Percentiles rank a stretch among this genome's conserved stretches.
Conservation (phyloP, 352 stramenopile genomes). For the Phytophthora boehmeriae region DNA sequence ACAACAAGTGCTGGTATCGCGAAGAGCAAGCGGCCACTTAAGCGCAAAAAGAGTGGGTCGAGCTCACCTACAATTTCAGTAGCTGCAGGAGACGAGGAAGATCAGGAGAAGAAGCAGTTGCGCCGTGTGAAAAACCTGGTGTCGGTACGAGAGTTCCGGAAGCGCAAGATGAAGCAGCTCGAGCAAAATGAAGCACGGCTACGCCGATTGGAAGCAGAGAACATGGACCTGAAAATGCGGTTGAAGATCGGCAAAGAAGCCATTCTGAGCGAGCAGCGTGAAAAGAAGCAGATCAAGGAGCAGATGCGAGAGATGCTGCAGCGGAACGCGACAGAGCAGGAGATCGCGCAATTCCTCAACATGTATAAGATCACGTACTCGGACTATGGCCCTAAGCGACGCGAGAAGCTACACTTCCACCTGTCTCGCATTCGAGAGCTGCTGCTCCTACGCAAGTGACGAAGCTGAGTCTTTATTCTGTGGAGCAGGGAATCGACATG, state of each 20-base stretch:
- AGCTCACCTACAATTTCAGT: conserved; percentile 8
- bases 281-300: conserved; percentile 83
- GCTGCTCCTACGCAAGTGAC: conserved; percentile 78
- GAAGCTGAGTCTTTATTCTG: conserved; percentile 78
- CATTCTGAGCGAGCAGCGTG: conserved; percentile 69
- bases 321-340: conserved; percentile 67
- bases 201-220: conserved; percentile 70
- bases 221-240: conserved; percentile 82
- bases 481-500: conserved; percentile 73
- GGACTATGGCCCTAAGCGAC: conserved; percentile 76
- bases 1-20: background rate
- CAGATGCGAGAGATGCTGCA: conserved; percentile 82
- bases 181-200: conserved; percentile 72
- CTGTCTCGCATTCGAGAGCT: conserved; percentile 71
- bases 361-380: conserved; percentile 87
- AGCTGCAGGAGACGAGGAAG: conserved; percentile 33
- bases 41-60: conserved; percentile 32
- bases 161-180: conserved; percentile 77
- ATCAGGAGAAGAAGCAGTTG: conserved; percentile 60
- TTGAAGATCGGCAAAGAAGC: conserved; percentile 85
- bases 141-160: conserved; percentile 78
- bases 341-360: conserved; percentile 80
- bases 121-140: conserved; percentile 77
- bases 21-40: conserved; percentile 31
- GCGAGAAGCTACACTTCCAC: conserved; percentile 79